Conservation (phyloP, 805 yeast genomes). For the Sugiyamaella floridensis region DNA sequence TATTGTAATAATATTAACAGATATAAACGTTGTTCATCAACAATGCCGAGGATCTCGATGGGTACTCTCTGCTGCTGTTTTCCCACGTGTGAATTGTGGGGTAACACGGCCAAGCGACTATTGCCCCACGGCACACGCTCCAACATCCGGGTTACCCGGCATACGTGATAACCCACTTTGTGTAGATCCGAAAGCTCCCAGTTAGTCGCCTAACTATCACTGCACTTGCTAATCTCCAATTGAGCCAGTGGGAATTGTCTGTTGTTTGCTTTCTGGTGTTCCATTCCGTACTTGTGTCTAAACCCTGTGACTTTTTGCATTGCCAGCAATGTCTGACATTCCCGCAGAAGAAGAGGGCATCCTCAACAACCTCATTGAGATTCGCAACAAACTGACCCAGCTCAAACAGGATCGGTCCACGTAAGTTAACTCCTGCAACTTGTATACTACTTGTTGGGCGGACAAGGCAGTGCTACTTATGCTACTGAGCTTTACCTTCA, state of each 20-base stretch:
- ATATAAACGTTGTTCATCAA: too few species aligned
- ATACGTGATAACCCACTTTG: not conserved
- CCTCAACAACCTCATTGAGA: conserved; percentile 23
- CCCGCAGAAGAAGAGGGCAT: conserved; percentile 26
- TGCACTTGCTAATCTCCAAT: not conserved
- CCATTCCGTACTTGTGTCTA: not conserved
- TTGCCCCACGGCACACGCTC: too few species aligned
- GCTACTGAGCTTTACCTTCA: too few species aligned
- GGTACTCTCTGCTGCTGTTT: too few species aligned
- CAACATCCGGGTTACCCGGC: not conserved
- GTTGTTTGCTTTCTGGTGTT: not conserved
- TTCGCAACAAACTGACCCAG: conserved; percentile 24
- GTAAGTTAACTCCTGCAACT: conserved; percentile 15
- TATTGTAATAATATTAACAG: too few species aligned
- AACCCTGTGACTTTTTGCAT: not conserved
- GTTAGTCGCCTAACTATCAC: not conserved
- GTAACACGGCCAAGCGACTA: too few species aligned
- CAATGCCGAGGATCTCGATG: too few species aligned
- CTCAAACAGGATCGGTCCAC: conserved; percentile 31
- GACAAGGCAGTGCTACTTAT: not conserved
- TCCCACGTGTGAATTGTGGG: too few species aligned
- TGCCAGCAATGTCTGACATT: conserved; percentile 8
- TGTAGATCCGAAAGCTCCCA: not conserved
- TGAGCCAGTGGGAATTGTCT: too few species aligned
- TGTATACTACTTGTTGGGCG: not conserved